phyloP scores from a whole-genome alignment of 2,329 filamentous ascomycete species.

The Atkinsonella hypoxylon region DNA sequence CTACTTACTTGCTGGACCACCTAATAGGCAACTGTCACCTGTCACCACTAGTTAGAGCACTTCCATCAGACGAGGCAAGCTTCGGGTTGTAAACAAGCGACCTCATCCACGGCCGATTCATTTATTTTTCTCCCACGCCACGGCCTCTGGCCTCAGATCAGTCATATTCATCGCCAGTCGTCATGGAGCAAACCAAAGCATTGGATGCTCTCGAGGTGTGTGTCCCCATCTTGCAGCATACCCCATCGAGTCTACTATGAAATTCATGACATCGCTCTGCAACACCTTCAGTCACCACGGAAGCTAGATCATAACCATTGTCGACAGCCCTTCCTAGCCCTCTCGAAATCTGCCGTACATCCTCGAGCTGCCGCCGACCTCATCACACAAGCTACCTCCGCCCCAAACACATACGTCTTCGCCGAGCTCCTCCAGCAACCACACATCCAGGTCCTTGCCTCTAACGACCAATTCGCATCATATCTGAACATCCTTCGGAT shows the following conservation, averaged over 20 bases:
- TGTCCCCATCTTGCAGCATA: neutral
- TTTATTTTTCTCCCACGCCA: neutral
- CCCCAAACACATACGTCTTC: slow-evolving; percentile 83
- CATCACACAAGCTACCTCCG: slow-evolving; percentile 78
- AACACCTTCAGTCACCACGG: neutral
- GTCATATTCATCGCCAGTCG: slow-evolving; percentile 10
- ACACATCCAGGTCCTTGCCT: slow-evolving; percentile 61
- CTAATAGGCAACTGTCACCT: neutral
- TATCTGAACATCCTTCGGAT: slow-evolving; percentile 67
- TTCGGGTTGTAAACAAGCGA: neutral
- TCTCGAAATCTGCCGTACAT: slow-evolving; percentile 75
- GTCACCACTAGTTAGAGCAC: neutral
- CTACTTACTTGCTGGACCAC: neutral
- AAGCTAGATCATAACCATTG: slow-evolving; percentile 9
- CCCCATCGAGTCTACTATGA: neutral
- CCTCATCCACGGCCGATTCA: neutral
- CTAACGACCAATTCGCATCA: slow-evolving; percentile 45
- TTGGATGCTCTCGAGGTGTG: slow-evolving; percentile 50
- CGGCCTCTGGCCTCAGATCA: slow-evolving; percentile 6
- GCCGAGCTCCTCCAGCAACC: slow-evolving; percentile 78
- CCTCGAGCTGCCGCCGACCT: slow-evolving; percentile 78
- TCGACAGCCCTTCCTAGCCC: slow-evolving; percentile 72
- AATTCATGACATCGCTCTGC: neutral
- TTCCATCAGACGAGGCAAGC: neutral
- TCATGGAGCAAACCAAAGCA: slow-evolving; percentile 64